These are phyloP conservation scores for Fonsecaea multimorphosa DNA, from an alignment of 2,329 filamentous ascomycete genomes.

Conservation along the genomic window DNA sequence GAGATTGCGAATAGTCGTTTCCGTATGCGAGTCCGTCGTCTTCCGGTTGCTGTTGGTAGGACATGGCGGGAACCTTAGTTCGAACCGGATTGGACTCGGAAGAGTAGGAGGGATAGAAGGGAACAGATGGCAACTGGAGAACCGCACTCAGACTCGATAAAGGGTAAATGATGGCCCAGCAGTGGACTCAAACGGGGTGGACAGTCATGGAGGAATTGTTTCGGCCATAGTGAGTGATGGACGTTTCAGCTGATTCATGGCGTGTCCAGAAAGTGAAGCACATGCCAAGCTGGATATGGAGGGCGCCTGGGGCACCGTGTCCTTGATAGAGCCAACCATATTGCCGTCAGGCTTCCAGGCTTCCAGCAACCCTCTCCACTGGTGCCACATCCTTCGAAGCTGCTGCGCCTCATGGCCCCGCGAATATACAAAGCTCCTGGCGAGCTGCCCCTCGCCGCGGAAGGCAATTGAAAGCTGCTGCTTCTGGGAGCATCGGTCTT, in stretches of 20 bases:
- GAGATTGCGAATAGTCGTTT: conserved; percentile 51
- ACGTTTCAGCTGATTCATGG: conserved; percentile 22
- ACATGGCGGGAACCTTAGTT: conserved; percentile 6
- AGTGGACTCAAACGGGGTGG: not conserved
- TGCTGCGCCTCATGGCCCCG: conserved; percentile 17
- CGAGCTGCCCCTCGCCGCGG: not conserved
- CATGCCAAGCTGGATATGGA: conserved; percentile 7
- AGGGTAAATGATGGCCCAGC: not conserved
- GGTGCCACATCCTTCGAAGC: conserved; percentile 7
- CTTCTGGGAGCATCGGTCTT: not conserved
- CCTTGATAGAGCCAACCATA: conserved; percentile 6
- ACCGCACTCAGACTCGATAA: not conserved
- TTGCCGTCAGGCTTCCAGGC: not conserved
- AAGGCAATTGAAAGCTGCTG: conserved; percentile 1
- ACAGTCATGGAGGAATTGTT: conserved; percentile 8
- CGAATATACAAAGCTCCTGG: not conserved
- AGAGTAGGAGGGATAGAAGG: not conserved
- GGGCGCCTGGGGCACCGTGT: not conserved
- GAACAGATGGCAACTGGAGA: not conserved
- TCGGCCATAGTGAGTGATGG: conserved; percentile 8
- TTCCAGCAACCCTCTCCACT: not conserved
- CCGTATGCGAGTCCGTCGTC: conserved; percentile 64
- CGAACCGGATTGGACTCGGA: not conserved
- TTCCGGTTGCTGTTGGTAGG: conserved; percentile 38
- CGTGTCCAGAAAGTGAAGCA: conserved; percentile 7